These are phyloP conservation scores for Neurospora sp. DNA, from an alignment of 495 filamentous ascomycete genomes.

Conservation along the genomic window DNA sequence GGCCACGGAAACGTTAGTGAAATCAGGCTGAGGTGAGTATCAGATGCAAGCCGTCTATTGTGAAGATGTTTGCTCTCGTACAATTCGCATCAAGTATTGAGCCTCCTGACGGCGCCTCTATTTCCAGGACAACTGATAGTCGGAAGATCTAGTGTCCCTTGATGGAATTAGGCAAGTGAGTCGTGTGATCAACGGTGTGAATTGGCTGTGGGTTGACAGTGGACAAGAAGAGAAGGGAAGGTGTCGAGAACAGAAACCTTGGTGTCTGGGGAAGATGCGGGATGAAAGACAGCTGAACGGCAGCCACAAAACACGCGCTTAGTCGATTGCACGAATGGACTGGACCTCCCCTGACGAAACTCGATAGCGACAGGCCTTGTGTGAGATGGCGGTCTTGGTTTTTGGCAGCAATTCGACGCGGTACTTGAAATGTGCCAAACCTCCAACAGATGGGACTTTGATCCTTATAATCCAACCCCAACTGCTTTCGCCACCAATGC, in stretches of 20 bases:
- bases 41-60: background rate
- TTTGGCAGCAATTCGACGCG: background rate
- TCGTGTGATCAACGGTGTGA: background rate
- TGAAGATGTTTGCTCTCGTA: background rate
- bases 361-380: background rate
- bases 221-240: background rate
- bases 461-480: background rate
- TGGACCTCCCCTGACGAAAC: background rate
- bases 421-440: background rate
- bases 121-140: background rate
- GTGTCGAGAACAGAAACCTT: background rate
- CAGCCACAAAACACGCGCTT: slow-evolving; percentile 9
- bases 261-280: slow-evolving; percentile 12
- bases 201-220: background rate
- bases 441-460: background rate
- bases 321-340: background rate
- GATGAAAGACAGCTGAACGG: slow-evolving; percentile 16
- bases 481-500: background rate
- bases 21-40: background rate
- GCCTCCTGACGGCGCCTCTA: background rate
- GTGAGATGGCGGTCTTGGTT: background rate
- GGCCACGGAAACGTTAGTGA: background rate
- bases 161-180: background rate
- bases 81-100: background rate
- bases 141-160: background rate